A percentile compares a stretch with the other conserved stretches of the same genome.
These are phyloP conservation scores for Chaetomium globosum DNA, from an alignment of 2,329 filamentous ascomycete species.

Conservation along the genomic window DNA sequence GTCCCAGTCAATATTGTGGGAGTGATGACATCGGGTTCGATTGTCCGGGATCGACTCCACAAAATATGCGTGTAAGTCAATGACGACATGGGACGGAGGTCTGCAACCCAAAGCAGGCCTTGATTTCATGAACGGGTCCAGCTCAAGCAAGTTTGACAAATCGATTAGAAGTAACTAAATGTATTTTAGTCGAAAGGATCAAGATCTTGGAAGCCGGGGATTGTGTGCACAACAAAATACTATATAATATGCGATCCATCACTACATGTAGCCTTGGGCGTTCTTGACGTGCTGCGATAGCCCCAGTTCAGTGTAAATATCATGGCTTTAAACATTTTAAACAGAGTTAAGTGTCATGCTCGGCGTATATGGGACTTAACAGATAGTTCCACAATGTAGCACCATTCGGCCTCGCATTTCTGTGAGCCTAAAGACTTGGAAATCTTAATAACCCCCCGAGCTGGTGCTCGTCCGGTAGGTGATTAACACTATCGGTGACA, in stretches of 20 bases:
- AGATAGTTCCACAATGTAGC: neutral
- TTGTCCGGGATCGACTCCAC: conserved; percentile 5
- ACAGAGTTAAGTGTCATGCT: neutral
- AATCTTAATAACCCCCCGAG: too few relatives aligned
- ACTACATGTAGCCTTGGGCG: too few relatives aligned
- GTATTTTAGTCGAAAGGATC: too few relatives aligned
- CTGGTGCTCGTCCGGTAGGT: too few relatives aligned
- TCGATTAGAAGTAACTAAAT: too few relatives aligned
- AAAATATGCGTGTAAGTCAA: conserved; percentile 14
- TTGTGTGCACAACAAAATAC: too few relatives aligned
- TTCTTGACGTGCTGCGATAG: neutral
- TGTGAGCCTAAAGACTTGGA: too few relatives aligned
- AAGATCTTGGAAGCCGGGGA: too few relatives aligned
- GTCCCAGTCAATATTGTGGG: neutral
- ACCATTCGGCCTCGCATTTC: neutral
- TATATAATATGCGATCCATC: too few relatives aligned
- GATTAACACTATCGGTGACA: too few relatives aligned
- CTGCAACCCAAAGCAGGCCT: neutral
- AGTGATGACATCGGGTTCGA: conserved; percentile 15
- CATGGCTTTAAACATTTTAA: neutral
- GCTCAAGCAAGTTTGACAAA: neutral
- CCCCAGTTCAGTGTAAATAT: neutral
- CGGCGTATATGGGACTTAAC: neutral
- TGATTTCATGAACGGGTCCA: neutral
- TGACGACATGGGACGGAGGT: conserved; percentile 21